A percentile compares a stretch with the other conserved stretches of the same genome.
Evolutionary conservation across 1,139 yeast species (phyloP).

Genomic region (Lipomyces yarrowii): DNA sequence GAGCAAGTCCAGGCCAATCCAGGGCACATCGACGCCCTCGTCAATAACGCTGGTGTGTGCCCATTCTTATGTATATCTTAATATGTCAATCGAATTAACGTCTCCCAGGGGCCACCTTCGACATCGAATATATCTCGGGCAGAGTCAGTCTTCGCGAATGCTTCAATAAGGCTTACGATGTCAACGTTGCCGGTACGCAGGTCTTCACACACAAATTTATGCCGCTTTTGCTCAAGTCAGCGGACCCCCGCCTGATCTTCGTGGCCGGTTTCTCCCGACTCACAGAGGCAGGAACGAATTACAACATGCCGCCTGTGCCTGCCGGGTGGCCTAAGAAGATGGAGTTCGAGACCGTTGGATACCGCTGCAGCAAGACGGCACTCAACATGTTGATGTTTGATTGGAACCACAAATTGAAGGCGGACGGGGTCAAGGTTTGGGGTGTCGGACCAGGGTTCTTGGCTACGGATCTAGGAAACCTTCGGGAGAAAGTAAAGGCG

Average conservation of each 20-base stretch:
- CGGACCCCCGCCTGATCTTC: conserved; percentile 1
- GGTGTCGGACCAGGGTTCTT: conserved; percentile 10
- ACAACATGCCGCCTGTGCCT: not conserved
- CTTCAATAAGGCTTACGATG: conserved; percentile 2
- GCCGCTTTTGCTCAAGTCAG: conserved; percentile 8
- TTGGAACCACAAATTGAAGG: conserved; percentile 7
- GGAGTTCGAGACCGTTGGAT: not conserved
- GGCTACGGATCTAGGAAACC: conserved; percentile 1
- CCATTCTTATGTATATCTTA: not conserved
- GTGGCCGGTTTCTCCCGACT: conserved; percentile 1
- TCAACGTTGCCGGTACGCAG: conserved; percentile 11
- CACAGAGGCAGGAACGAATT: not conserved
- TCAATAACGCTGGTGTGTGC: conserved; percentile 11
- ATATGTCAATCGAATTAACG: not conserved
- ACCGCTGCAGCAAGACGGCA: conserved; percentile 10
- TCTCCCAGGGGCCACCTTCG: not conserved
- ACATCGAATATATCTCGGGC: not conserved
- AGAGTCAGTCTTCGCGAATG: not conserved
- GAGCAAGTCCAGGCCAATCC: conserved; percentile 2
- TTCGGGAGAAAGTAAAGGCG: not conserved
- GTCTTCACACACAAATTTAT: conserved; percentile 3
- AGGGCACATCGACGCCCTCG: conserved; percentile 5
- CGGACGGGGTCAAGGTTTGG: conserved; percentile 8
- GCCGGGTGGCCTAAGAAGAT: not conserved
- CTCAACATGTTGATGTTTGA: conserved; percentile 14